Base-by-base conservation (phyloP, 345 rosid species). In the Pseudoturritis turrita region DNA sequence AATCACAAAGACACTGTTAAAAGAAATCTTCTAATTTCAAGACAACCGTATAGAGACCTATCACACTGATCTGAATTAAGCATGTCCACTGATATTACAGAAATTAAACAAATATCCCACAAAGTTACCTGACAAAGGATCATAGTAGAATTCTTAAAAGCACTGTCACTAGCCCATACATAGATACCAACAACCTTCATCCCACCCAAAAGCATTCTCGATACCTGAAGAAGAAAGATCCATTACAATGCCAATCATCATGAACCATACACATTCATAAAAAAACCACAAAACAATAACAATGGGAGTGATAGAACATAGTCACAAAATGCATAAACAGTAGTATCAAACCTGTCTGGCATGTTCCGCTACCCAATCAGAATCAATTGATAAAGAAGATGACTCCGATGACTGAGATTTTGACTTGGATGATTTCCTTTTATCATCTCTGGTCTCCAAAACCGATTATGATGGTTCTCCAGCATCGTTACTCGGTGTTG, bases 341-440 rank as follows among this genome's bases (percentile, higher is more conserved):
- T 13, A 25, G 61, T 68, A 70, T 10, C 10, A 15, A 46, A 93
- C 98, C 89, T 94, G 97, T 19, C 91, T 87, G 33, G 97, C 94
- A 55, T 94, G 98, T 77, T 94, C 97, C 0, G 96, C 89, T 3
- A 91, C 87, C 98, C 98, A 94, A 35, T 89, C 97, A 10, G 60
- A 78, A 76, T 91, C 98, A 18, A 94, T 77, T 11, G 49, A 36
- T 75, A 94, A 17, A 31, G 91, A 80, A 57, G 89, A 79, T 70
- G n/a, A n/a, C n/a, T n/a, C n/a, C n/a, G n/a, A n/a, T n/a, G n/a
- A n/a, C n/a, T n/a, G n/a, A n/a, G n/a, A n/a, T n/a, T n/a, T n/a
- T n/a, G n/a, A n/a, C n/a, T n/a, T n/a, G n/a, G n/a, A n/a, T n/a
- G n/a, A n/a, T n/a, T n/a, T n/a, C n/a, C n/a, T n/a, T n/a, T n/a